These are phyloP conservation scores for Mangifera indica DNA, from an alignment of 345 rosid species.

Conservation along the genomic window DNA sequence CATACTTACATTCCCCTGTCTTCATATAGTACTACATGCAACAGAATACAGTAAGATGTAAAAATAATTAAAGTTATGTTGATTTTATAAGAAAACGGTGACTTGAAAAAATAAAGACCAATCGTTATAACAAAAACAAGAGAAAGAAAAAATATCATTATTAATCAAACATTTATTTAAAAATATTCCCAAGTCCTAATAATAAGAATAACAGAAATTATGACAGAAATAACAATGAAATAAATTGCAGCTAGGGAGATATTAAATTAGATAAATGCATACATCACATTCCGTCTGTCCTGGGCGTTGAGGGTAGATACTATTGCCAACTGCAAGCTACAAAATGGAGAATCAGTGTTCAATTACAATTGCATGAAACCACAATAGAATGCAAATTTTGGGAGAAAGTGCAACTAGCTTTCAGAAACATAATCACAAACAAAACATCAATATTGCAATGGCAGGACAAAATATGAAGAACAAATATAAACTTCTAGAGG, in stretches of 20 bases:
- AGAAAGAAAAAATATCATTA: background rate
- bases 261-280: constrained; percentile 25
- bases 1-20: constrained; percentile 86
- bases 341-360: constrained; percentile 35
- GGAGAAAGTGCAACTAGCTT: background rate
- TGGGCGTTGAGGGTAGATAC: constrained; percentile 81
- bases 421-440: background rate
- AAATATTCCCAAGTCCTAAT: background rate
- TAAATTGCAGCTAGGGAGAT: constrained; percentile 3
- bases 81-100: background rate
- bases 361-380: constrained; percentile 11
- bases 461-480: background rate
- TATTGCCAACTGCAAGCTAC: constrained; percentile 56
- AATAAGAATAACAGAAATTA: background rate
- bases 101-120: background rate
- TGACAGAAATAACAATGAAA: background rate
- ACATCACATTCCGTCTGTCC: constrained; percentile 95
- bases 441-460: background rate
- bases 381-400: background rate
- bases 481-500: background rate
- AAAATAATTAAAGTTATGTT: constrained; percentile 1
- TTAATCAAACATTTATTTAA: too few relatives aligned
- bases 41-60: background rate
- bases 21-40: constrained; percentile 75
- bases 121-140: background rate